Conservation (phyloP, 306 rosid species). For the Ormosia semicastrata region DNA sequence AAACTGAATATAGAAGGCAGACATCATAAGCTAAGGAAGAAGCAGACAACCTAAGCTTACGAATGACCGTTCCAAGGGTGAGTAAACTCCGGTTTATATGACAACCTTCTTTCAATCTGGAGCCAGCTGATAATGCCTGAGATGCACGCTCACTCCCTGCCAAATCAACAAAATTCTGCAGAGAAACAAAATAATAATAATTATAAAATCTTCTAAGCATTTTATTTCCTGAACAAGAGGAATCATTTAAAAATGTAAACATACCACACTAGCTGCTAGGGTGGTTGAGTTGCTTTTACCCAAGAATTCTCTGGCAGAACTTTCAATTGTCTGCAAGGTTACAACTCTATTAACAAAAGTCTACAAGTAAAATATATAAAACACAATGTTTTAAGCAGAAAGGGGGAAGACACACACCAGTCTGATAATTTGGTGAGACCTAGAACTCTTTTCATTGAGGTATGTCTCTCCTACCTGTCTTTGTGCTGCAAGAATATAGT, state of each 20-base stretch:
- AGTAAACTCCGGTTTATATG: slow-evolving; percentile 91
- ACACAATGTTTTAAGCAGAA: slow-evolving; percentile 6
- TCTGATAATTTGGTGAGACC: slow-evolving; percentile 91
- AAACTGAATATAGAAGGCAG: neutral
- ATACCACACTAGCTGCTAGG: slow-evolving; percentile 88
- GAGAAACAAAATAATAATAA: slow-evolving; percentile 10
- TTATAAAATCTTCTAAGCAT: neutral
- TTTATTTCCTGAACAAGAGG: slow-evolving; percentile 7
- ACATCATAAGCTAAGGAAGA: slow-evolving; percentile 24
- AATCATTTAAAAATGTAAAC: neutral
- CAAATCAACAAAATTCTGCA: slow-evolving; percentile 90
- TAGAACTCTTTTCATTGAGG: slow-evolving; percentile 84
- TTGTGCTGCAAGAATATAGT: slow-evolving; percentile 66
- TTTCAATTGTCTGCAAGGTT: slow-evolving; percentile 76
- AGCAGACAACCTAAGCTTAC: slow-evolving; percentile 73
- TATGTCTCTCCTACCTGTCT: slow-evolving; percentile 89
- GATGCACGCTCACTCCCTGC: slow-evolving; percentile 99
- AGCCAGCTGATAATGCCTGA: slow-evolving; percentile 82
- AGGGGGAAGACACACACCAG: slow-evolving; percentile 44
- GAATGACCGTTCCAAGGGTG: slow-evolving; percentile 83
- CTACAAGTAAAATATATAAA: slow-evolving; percentile 10
- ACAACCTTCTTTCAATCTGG: slow-evolving; percentile 90
- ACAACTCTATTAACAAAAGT: neutral
- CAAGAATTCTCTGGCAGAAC: slow-evolving; percentile 90
- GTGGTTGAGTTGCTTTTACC: slow-evolving; percentile 88